phyloP scores from a whole-genome alignment of 1,284 basidiomycete genomes.

The Fomitopsis schrenkii region DNA sequence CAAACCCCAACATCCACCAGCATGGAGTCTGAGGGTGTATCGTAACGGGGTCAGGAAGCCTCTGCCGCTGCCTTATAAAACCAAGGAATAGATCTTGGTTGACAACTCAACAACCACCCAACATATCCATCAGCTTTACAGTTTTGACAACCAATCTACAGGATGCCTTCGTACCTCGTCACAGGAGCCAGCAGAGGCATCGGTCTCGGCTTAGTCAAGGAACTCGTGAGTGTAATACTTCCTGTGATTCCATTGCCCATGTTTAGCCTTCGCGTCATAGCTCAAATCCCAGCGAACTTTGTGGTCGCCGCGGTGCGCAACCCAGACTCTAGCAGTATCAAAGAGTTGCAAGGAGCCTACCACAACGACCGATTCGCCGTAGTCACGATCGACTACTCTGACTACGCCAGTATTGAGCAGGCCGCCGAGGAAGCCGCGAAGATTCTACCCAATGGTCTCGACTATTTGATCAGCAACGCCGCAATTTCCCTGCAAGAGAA shows the following conservation, averaged over 20 bases:
- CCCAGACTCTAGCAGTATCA: not conserved
- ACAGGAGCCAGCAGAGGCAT: not conserved
- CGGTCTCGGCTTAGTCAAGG: not conserved
- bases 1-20: too few species aligned
- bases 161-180: not conserved
- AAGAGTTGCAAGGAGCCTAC: not conserved
- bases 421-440: not conserved
- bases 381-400: not conserved
- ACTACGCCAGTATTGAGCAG: not conserved
- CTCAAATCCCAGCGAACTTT: not conserved
- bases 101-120: not conserved
- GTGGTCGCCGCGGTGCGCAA: not conserved
- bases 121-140: too few species aligned
- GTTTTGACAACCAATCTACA: not conserved
- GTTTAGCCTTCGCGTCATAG: not conserved
- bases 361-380: not conserved
- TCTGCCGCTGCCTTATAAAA: too few species aligned
- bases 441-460: constrained; percentile 2
- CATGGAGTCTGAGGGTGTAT: too few species aligned
- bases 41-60: too few species aligned
- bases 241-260: not conserved
- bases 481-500: not conserved
- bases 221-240: not conserved
- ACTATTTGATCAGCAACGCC: constrained; percentile 1
- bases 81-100: too few species aligned